Base-by-base conservation (phyloP, 371 early-diverging fungal species). In the Entomophthora muscae region DNA sequence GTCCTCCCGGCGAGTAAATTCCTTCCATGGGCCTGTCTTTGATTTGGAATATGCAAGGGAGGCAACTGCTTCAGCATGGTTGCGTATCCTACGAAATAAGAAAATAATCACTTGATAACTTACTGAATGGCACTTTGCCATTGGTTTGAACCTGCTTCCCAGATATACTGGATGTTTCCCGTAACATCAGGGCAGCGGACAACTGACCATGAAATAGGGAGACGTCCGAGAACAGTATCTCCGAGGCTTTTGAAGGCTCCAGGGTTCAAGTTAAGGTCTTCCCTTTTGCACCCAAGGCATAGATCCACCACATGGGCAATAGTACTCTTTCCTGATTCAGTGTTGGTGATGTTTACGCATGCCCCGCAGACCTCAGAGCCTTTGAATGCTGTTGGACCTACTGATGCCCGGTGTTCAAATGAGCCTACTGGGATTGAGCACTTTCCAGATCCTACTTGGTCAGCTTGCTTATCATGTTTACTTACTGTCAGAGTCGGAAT, bases 121-220 rank as follows among this genome's bases (percentile, higher is more conserved):
- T 57, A 57, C 60, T 59, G 60, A 24, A 59, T 10, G 17, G 60
- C 60, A 32, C 22, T 51, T 51, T 51, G 42, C 60, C 60, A 59
- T 32, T 32, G 31, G 23, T 59, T 59, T 3, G 32, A 32, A 59
- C 60, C 60, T 33, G 60, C 31, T 22, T 32, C 23, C 60, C 60
- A 59, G n/a, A n/a, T n/a, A n/a, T n/a, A n/a, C n/a, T n/a, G n/a
- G n/a, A n/a, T n/a, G n/a, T n/a, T n/a, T n/a, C n/a, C n/a, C n/a
- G n/a, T n/a, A n/a, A n/a, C n/a, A n/a, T n/a, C n/a, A n/a, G n/a
- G n/a, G n/a, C n/a, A 22, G 31, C 61, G 17, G 1, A 61, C 52
- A 22, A 23, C 24, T 17, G 42, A 22, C 61, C 61, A 61, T 2
- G 32, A 30, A 51, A 32, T 52, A 3, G 17, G 17, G 1, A 61